phyloP scores from a whole-genome alignment of 495 filamentous ascomycete genomes.

The Hapsidospora chrysogenum region DNA sequence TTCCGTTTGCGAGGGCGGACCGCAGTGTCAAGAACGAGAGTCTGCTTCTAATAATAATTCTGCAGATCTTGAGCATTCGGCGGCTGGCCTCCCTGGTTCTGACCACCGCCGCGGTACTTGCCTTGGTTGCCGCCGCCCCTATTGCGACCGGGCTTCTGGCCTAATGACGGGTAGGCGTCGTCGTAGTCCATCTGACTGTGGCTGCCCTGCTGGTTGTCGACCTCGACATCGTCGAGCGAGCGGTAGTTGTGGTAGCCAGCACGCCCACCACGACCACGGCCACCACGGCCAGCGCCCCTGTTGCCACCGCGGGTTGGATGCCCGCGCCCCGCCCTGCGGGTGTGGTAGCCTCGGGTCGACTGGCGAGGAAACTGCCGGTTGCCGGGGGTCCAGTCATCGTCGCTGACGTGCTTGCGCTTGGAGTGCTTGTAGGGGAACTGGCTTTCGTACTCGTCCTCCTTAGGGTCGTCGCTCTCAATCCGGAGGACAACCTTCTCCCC shows the following conservation, averaged over 20 bases:
- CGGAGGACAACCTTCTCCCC: conserved; percentile 73
- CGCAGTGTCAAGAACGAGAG: too few relatives aligned
- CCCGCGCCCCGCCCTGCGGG: conserved; percentile 26
- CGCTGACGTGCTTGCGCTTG: conserved; percentile 36
- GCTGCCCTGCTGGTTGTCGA: neutral
- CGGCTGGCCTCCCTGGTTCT: conserved; percentile 1
- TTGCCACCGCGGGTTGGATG: conserved; percentile 20
- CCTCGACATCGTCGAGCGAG: conserved; percentile 25
- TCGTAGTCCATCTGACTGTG: conserved; percentile 7
- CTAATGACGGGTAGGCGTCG: conserved; percentile 4
- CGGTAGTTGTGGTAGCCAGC: conserved; percentile 29
- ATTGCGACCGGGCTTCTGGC: too few relatives aligned
- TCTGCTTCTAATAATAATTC: conserved; percentile 9
- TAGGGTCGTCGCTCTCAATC: conserved; percentile 50
- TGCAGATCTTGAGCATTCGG: conserved; percentile 8
- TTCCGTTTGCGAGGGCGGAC: too few relatives aligned
- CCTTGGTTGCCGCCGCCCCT: too few relatives aligned
- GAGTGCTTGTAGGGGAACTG: conserved; percentile 34
- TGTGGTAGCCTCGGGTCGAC: conserved; percentile 19
- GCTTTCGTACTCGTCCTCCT: conserved; percentile 41
- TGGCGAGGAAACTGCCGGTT: conserved; percentile 11
- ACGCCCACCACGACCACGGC: conserved; percentile 23
- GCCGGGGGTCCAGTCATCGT: conserved; percentile 27
- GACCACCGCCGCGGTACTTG: conserved; percentile 3
- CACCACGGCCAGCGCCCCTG: conserved; percentile 9